A percentile compares a stretch with the other conserved stretches of the same genome.
Evolutionary conservation across 345 rosid genomes (phyloP).

Genomic region (Stellera chamaejasme): DNA sequence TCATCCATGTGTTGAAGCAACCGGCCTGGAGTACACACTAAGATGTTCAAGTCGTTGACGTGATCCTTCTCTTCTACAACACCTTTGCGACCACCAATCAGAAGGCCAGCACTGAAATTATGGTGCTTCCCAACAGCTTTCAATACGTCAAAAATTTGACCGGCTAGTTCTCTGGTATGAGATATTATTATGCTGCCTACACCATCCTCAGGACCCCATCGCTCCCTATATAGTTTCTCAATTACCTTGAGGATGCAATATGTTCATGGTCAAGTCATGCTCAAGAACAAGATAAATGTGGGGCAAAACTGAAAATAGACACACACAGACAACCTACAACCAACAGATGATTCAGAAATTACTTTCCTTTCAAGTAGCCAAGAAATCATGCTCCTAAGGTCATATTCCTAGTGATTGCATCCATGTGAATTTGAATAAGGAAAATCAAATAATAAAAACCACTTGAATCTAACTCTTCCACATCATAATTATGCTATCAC

Average conservation of each 20-base stretch:
- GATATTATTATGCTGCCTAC: slow-evolving; percentile 91
- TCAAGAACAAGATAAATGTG: too few species aligned
- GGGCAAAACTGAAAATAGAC: neutral
- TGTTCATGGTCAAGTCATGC: neutral
- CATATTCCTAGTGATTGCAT: too few species aligned
- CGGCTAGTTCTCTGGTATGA: slow-evolving; percentile 86
- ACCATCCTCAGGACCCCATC: slow-evolving; percentile 88
- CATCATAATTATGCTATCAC: too few species aligned
- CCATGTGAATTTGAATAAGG: too few species aligned
- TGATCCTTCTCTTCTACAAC: slow-evolving; percentile 71
- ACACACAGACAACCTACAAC: neutral
- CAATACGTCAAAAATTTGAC: slow-evolving; percentile 74
- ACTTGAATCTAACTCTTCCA: too few species aligned
- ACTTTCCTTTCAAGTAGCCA: too few species aligned
- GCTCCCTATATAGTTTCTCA: slow-evolving; percentile 73
- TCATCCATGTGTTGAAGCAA: slow-evolving; percentile 98
- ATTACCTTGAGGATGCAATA: slow-evolving; percentile 39
- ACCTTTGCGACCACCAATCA: slow-evolving; percentile 89
- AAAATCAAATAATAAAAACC: too few species aligned
- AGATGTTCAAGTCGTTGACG: slow-evolving; percentile 68
- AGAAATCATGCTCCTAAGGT: too few species aligned
- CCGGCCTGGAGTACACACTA: slow-evolving; percentile 95
- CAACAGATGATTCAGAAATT: too few species aligned
- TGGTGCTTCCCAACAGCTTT: slow-evolving; percentile 71
- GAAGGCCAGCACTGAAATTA: slow-evolving; percentile 74